phyloP scores from a whole-genome alignment of 73 alveolate genomes.

The Urostyla sp. region DNA sequence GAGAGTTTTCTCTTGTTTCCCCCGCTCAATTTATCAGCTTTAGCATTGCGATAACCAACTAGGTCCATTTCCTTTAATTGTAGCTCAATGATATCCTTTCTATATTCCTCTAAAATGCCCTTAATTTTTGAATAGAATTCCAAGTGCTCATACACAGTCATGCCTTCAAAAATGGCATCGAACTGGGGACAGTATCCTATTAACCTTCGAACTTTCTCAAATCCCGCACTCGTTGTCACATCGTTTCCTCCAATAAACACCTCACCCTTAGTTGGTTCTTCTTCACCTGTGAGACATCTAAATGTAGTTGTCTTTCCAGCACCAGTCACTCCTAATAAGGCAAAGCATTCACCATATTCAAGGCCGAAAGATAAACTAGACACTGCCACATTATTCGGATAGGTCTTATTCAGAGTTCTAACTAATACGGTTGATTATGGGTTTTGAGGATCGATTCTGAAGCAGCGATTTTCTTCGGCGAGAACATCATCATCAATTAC shows the following conservation, averaged over 20 bases:
- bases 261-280: constrained; percentile 87
- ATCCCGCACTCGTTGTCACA: constrained; percentile 72
- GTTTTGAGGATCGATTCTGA: constrained; percentile 62
- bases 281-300: constrained; percentile 94
- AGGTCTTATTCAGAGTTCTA: constrained; percentile 73
- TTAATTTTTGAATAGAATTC: constrained; percentile 94
- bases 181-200: constrained; percentile 99
- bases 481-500: constrained; percentile 46
- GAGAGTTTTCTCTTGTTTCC: constrained; percentile 98
- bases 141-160: constrained; percentile 96
- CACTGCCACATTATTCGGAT: constrained; percentile 88
- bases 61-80: constrained; percentile 92
- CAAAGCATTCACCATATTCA: constrained; percentile 97
- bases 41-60: constrained; percentile 78
- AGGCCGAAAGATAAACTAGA: constrained; percentile 90
- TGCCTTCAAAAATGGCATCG: constrained; percentile 93
- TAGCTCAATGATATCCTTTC: constrained; percentile 75
- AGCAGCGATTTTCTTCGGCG: constrained; percentile 41
- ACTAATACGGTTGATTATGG: constrained; percentile 56
- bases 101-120: constrained; percentile 86
- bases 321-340: constrained; percentile 98
- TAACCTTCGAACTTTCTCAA: constrained; percentile 86
- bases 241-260: constrained; percentile 89
- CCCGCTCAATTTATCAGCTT: constrained; percentile 94
- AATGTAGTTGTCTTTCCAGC: constrained; percentile 99